Evolutionary conservation across 164 flowering plant species (phyloP).

Genomic region (Echeveria elegans): DNA sequence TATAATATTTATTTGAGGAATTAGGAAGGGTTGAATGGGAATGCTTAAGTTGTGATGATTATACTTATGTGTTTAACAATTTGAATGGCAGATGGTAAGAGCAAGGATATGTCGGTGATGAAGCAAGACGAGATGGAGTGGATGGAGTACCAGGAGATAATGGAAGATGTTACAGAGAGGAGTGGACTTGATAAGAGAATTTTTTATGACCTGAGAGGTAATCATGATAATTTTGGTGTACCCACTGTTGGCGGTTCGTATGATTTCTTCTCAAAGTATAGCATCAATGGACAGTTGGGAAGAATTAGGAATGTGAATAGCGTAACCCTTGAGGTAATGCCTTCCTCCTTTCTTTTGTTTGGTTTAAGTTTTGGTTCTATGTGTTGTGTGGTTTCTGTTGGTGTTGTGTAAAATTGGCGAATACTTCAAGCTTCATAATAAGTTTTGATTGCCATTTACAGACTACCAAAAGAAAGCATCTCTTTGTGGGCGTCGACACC

Average conservation of each 20-base stretch:
- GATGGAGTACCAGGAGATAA: conserved; percentile 66
- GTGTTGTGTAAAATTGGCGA: neutral
- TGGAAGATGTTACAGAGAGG: conserved; percentile 50
- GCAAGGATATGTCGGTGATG: conserved; percentile 72
- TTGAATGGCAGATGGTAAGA: conserved; percentile 69
- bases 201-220: conserved; percentile 91
- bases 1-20: too few relatives aligned
- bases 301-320: conserved; percentile 60
- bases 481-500: conserved; percentile 88
- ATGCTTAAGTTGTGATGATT: neutral
- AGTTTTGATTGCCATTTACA: conserved; percentile 22
- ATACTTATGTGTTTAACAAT: neutral
- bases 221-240: conserved; percentile 92
- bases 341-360: neutral
- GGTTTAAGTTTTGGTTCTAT: neutral
- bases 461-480: conserved; percentile 54
- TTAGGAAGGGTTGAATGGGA: too few relatives aligned
- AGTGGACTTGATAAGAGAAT: conserved; percentile 67
- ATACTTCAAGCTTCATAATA: too few relatives aligned
- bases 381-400: neutral
- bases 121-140: conserved; percentile 82
- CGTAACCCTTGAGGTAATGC: conserved; percentile 61
- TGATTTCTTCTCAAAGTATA: conserved; percentile 73
- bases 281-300: conserved; percentile 57
- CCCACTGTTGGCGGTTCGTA: conserved; percentile 52